phyloP scores from a whole-genome alignment of 176 grass and related monocot species.

The Juncus effusus region DNA sequence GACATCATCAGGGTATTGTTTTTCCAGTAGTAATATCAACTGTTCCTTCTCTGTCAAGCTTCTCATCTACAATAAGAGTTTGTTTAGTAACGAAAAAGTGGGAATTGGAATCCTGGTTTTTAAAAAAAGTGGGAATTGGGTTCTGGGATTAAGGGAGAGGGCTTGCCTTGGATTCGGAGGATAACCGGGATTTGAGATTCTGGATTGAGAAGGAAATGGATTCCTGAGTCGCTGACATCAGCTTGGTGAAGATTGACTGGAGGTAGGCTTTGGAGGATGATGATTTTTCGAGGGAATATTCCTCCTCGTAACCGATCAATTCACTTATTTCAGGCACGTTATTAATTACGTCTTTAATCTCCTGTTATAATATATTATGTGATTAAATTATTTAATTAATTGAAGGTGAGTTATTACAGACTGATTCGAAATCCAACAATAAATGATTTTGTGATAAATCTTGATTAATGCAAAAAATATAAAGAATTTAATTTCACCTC shows the following conservation, averaged over 20 bases:
- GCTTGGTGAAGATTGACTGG: slow-evolving; percentile 54
- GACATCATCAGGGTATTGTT: slow-evolving; percentile 68
- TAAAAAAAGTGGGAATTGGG: background rate
- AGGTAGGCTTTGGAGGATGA: slow-evolving; percentile 43
- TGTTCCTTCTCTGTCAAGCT: slow-evolving; percentile 69
- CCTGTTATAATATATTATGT: slow-evolving; percentile 29
- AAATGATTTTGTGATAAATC: slow-evolving; percentile 2
- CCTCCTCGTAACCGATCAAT: slow-evolving; percentile 45
- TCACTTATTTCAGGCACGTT: slow-evolving; percentile 64
- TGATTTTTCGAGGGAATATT: slow-evolving; percentile 28
- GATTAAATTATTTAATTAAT: slow-evolving; percentile 8
- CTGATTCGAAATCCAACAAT: slow-evolving; percentile 11
- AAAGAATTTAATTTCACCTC: slow-evolving; percentile 37
- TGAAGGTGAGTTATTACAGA: slow-evolving; percentile 1
- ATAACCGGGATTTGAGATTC: slow-evolving; percentile 54
- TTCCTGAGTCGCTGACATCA: slow-evolving; percentile 68
- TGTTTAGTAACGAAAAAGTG: too few relatives aligned
- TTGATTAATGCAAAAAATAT: background rate
- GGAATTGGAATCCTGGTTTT: background rate
- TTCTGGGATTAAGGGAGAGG: background rate
- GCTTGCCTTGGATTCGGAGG: slow-evolving; percentile 66
- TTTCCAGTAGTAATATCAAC: slow-evolving; percentile 55
- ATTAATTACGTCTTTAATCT: slow-evolving; percentile 65
- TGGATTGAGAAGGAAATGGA: slow-evolving; percentile 44
- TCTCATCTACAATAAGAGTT: slow-evolving; percentile 46